Percentiles rank a stretch among this genome's conserved stretches.
Conservation (phyloP, 176 grass and related monocot genomes). For the Oryza meridionalis region DNA sequence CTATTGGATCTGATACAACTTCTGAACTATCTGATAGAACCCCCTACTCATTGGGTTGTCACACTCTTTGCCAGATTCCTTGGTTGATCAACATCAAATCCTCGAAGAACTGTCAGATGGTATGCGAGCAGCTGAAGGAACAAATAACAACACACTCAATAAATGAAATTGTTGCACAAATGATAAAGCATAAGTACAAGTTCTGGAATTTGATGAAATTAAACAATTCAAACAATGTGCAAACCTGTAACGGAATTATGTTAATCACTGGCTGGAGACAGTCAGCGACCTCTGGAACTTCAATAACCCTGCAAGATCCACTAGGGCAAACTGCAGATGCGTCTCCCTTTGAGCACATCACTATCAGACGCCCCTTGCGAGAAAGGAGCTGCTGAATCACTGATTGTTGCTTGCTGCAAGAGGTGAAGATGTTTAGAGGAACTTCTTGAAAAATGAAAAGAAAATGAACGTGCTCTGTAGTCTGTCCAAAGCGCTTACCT, state of each 20-base stretch:
- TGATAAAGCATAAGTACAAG: neutral
- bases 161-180: neutral
- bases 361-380: conserved; percentile 78
- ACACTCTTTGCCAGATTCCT: conserved; percentile 93
- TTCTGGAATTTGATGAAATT: neutral
- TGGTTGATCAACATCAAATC: conserved; percentile 76
- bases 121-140: conserved; percentile 70
- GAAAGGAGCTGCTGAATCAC: conserved; percentile 96
- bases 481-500: conserved; percentile 47
- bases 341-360: conserved; percentile 82
- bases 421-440: neutral
- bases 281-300: conserved; percentile 72
- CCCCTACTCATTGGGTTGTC: conserved; percentile 54
- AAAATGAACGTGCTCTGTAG: neutral
- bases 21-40: neutral
- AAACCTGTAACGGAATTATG: conserved; percentile 89
- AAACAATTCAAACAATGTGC: neutral
- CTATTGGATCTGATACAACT: neutral
- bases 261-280: conserved; percentile 90
- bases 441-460: neutral
- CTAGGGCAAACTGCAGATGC: conserved; percentile 54
- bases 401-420: conserved; percentile 80
- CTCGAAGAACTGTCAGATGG: conserved; percentile 79
- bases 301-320: conserved; percentile 69
- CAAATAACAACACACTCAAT: neutral